These are phyloP conservation scores for Irpex rosettiformis DNA, from an alignment of 1,284 basidiomycete species.

Conservation along the genomic window DNA sequence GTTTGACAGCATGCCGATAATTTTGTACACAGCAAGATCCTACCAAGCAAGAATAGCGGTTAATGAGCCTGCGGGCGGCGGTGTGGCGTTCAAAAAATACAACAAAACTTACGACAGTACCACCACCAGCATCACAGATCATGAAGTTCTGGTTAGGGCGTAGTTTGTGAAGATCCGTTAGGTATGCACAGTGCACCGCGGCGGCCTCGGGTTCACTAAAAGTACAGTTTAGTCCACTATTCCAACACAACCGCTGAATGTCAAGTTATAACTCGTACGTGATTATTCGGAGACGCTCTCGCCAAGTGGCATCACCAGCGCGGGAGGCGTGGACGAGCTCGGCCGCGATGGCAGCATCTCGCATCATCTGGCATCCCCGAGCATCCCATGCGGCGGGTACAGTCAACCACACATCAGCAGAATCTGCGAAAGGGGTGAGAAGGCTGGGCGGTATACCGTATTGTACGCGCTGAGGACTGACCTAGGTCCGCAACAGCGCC, in stretches of 20 bases:
- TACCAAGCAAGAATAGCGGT: slow-evolving; percentile 28
- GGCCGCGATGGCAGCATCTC: slow-evolving; percentile 73
- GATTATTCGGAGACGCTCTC: slow-evolving; percentile 75
- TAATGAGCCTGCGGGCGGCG: not conserved
- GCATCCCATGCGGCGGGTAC: slow-evolving; percentile 87
- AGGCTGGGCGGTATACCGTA: slow-evolving; percentile 4
- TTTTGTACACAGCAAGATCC: slow-evolving; percentile 75
- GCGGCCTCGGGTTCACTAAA: slow-evolving; percentile 77
- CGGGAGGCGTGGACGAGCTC: slow-evolving; percentile 68
- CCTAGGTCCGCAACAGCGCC: slow-evolving; percentile 79
- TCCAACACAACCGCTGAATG: not conserved
- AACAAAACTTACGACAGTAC: slow-evolving; percentile 54
- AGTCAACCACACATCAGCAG: slow-evolving; percentile 76
- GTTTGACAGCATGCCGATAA: slow-evolving; percentile 68
- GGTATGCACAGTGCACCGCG: slow-evolving; percentile 76
- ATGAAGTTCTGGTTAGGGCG: slow-evolving; percentile 78
- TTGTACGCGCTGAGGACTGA: slow-evolving; percentile 31
- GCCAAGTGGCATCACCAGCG: slow-evolving; percentile 72
- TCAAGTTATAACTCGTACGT: slow-evolving; percentile 39
- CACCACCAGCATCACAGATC: slow-evolving; percentile 79
- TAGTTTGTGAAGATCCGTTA: slow-evolving; percentile 73
- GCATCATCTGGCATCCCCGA: slow-evolving; percentile 76
- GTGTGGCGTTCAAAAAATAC: slow-evolving; percentile 4
- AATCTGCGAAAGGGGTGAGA: slow-evolving; percentile 40
- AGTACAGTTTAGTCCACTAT: not conserved